Conservation (phyloP, 169 alveolate species). For the Neospora caninum region DNA sequence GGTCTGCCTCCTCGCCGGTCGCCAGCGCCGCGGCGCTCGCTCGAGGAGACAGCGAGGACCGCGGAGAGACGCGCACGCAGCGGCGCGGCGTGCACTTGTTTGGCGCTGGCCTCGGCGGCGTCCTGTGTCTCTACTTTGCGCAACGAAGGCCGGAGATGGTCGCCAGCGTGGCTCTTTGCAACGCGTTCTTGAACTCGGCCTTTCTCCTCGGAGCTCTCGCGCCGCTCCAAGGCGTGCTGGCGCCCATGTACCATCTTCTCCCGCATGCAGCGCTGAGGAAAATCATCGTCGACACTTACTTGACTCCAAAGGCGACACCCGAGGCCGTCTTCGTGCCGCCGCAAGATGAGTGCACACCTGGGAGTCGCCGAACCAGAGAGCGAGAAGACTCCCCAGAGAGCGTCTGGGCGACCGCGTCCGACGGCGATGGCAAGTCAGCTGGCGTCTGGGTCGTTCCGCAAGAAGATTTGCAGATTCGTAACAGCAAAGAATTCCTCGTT, state of each 20-base stretch:
- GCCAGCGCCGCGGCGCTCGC: background rate
- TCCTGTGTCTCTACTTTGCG: background rate
- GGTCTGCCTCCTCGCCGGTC: background rate
- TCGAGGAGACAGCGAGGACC: background rate
- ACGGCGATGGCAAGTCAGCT: background rate
- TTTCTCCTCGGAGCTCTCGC: background rate
- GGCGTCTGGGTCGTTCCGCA: constrained; percentile 6
- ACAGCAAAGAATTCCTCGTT: constrained; percentile 38
- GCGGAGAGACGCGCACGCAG: background rate
- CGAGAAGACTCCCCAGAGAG: background rate
- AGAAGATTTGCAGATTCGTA: background rate
- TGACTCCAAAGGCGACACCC: background rate
- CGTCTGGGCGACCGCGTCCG: background rate
- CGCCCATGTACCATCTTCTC: background rate
- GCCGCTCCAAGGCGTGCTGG: background rate
- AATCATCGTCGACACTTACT: background rate
- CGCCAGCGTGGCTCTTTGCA: constrained; percentile 4
- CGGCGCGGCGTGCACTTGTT: background rate
- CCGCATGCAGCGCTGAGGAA: constrained; percentile 36
- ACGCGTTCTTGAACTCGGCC: background rate
- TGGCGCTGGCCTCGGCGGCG: constrained; percentile 33
- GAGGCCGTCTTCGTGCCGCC: background rate
- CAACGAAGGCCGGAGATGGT: background rate
- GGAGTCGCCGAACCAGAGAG: background rate
- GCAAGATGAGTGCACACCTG: background rate